Evolutionary conservation across 2,329 filamentous ascomycete species (phyloP).

Genomic region (Aspergillus brunneoviolaceus): DNA sequence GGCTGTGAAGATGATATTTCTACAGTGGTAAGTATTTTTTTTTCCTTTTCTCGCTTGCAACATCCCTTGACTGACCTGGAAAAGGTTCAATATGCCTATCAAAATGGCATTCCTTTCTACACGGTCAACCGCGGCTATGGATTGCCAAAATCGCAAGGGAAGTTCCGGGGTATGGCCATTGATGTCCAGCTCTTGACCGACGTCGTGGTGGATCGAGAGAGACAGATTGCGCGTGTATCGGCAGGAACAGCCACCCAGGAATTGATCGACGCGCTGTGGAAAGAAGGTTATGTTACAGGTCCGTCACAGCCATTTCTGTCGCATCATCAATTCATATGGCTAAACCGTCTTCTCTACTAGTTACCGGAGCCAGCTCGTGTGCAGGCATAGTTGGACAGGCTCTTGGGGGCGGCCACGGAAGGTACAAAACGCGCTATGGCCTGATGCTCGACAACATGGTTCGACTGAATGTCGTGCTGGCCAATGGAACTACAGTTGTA

Average conservation of each 20-base stretch:
- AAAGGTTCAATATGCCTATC: neutral
- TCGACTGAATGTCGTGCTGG: conserved; percentile 18
- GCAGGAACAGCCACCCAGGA: too few relatives aligned
- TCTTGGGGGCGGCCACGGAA: conserved; percentile 44
- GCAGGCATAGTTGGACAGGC: too few relatives aligned
- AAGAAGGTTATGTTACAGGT: too few relatives aligned
- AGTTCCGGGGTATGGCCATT: neutral
- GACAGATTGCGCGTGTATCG: neutral
- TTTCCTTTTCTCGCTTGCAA: neutral
- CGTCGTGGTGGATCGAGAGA: neutral
- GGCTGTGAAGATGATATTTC: neutral
- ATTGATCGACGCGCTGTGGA: too few relatives aligned
- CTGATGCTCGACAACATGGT: conserved; percentile 22
- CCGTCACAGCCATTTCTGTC: too few relatives aligned
- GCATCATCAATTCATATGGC: too few relatives aligned
- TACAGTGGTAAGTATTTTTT: neutral
- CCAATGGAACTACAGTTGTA: conserved; percentile 36
- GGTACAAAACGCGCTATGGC: conserved; percentile 45
- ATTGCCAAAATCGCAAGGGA: neutral
- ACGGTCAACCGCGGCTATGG: neutral
- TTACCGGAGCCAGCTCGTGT: too few relatives aligned
- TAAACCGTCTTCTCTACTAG: too few relatives aligned
- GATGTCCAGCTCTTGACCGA: neutral
- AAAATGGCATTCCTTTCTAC: neutral
- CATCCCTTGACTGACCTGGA: neutral